These are phyloP conservation scores for Cercospora sesami DNA, from an alignment of 2,329 filamentous ascomycete species.

Conservation along the genomic window DNA sequence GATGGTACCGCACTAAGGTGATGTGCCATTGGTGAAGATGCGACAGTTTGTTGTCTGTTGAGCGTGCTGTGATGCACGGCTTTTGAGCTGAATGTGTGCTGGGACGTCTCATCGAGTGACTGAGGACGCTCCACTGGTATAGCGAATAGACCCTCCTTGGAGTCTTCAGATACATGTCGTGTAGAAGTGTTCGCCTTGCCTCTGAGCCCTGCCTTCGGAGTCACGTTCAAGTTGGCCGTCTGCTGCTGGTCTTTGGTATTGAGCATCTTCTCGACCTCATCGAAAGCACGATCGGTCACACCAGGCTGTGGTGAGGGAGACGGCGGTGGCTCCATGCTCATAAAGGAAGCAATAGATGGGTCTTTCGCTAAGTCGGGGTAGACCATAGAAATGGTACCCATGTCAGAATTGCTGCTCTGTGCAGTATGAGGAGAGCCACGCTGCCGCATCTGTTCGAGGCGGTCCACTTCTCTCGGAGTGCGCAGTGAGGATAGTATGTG, in stretches of 20 bases:
- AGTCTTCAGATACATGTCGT: constrained; percentile 10
- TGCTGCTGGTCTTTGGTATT: background rate
- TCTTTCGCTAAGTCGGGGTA: constrained; percentile 31
- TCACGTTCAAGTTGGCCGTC: background rate
- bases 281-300: constrained; percentile 5
- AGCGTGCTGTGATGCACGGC: background rate
- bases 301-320: constrained; percentile 4
- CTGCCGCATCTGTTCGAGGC: background rate
- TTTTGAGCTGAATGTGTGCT: background rate
- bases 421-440: constrained; percentile 10
- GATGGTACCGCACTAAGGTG: constrained; percentile 35
- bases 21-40: constrained; percentile 24
- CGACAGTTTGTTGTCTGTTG: background rate
- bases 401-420: constrained; percentile 18
- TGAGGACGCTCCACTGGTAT: constrained; percentile 15
- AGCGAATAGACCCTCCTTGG: constrained; percentile 18
- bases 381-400: constrained; percentile 22
- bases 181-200: background rate
- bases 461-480: background rate
- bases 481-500: background rate
- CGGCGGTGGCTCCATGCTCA: constrained; percentile 9
- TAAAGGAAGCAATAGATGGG: constrained; percentile 25
- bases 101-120: background rate
- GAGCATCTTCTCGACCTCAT: constrained; percentile 14
- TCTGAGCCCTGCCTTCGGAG: background rate